Evolutionary conservation across 306 rosid species (phyloP), one percentile per base, ranked within the genome.

Genomic region (Dalbergia cultrata): DNA sequence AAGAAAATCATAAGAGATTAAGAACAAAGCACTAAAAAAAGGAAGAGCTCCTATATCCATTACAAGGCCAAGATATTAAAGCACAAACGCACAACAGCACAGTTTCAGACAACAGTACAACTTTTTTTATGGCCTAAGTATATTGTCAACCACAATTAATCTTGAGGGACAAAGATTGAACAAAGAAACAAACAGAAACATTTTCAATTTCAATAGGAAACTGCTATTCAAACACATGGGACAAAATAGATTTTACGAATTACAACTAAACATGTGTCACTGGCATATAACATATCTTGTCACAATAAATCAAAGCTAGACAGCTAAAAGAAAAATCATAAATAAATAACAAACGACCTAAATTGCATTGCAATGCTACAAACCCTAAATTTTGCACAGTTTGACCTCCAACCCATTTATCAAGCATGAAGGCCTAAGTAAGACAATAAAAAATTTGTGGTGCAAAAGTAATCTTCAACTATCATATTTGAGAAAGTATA

Each of bases 311-410:
- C 71, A 41, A 72, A 61, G 31, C 41, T 33, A 75, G 70, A 26
- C 63, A 8, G 75, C 34, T 54, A 63, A 66, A 22, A 56, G 19
- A 9, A 19, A 41, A 61, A 70, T 18, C 44, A 18, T 61, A 31
- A n/a, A 54, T 41, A 74, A 63, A 56, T 26, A 67, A 64, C 69
- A 35, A 41, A 57, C n/a, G n/a, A 59, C 54, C 66, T 34, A 35
- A 7, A 47, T 39, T 12, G 53, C 35, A 35, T 69, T 33, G 49
- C 4, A 1, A 83, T 53, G 34, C 8, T 64, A 52, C 63, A 78
- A 72, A 59, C 12, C 62, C 72, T 19, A n/a, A 43, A 50, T 13
- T 74, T 21, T 44, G 58, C 22, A 62, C 60, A 21, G 34, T 21
- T 50, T 37, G 35, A 70, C 56, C 8, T n/a, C n/a, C n/a, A n/a